Percentiles rank a stretch among this genome's conserved stretches.
Conservation (phyloP, 257 asterid genomes). For the Ligustrum vulgare region DNA sequence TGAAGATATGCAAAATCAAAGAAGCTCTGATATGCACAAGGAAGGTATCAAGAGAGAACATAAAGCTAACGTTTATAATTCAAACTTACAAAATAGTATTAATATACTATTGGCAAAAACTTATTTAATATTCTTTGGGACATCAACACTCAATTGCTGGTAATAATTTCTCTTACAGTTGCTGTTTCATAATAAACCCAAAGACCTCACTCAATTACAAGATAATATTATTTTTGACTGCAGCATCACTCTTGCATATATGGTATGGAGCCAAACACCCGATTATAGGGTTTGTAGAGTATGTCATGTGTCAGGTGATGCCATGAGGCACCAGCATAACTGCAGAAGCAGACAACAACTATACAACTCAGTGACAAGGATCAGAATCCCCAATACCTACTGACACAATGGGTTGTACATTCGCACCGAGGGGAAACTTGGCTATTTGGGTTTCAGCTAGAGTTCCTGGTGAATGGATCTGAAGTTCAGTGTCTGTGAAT, state of each 20-base stretch:
- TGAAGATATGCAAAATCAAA: background rate
- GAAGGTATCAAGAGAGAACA: background rate
- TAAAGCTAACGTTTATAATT: background rate
- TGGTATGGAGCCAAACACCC: too few relatives aligned
- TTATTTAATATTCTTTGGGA: background rate
- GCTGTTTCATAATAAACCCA: background rate
- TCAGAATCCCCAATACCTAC: too few relatives aligned
- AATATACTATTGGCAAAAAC: background rate
- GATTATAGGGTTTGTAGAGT: too few relatives aligned
- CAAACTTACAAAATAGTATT: background rate
- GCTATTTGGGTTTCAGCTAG: too few relatives aligned
- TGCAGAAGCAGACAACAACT: too few relatives aligned
- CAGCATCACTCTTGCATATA: background rate
- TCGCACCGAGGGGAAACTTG: too few relatives aligned
- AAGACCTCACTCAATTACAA: background rate
- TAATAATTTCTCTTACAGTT: background rate
- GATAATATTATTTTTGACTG: background rate
- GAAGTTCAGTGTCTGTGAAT: too few relatives aligned
- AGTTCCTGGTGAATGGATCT: too few relatives aligned
- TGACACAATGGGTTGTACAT: too few relatives aligned
- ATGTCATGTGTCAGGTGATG: too few relatives aligned
- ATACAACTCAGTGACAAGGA: too few relatives aligned
- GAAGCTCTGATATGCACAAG: background rate
- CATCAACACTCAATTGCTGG: background rate
- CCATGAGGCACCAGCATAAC: too few relatives aligned